Conservation (phyloP, 371 early-diverging fungal genomes). For the Lichtheimia ornata region DNA sequence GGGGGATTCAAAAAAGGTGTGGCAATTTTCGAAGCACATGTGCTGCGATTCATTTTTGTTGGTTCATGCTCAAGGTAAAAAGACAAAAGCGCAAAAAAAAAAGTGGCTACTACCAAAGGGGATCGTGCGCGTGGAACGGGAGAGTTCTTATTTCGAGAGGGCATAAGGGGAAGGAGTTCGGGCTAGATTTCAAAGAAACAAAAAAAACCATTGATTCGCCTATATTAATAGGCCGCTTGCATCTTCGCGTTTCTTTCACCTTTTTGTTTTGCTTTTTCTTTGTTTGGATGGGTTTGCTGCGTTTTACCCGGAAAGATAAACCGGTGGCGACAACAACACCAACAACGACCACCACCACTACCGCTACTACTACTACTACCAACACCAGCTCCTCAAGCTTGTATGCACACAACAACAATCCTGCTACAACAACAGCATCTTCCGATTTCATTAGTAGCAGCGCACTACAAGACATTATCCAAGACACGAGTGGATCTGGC, state of each 20-base stretch:
- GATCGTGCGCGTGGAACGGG: too few species aligned
- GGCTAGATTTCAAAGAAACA: not conserved
- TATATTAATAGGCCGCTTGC: not conserved
- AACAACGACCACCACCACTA: not conserved
- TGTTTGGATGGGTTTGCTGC: constrained; percentile 10
- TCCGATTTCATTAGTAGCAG: constrained; percentile 8
- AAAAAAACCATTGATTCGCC: not conserved
- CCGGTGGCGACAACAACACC: not conserved
- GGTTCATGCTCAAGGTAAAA: too few species aligned
- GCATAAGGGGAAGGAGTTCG: not conserved
- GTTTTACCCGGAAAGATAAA: constrained; percentile 12
- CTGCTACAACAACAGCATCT: not conserved
- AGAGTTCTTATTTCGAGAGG: too few species aligned
- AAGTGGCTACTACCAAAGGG: too few species aligned
- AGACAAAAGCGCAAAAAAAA: too few species aligned
- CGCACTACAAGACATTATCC: constrained; percentile 2
- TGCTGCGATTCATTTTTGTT: too few species aligned
- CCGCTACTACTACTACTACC: too few species aligned
- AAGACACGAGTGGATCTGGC: not conserved
- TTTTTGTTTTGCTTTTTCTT: not conserved
- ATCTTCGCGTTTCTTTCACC: not conserved
- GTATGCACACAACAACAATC: not conserved
- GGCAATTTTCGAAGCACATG: too few species aligned
- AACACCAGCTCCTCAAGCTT: not conserved
- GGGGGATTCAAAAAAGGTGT: too few species aligned